Evolutionary conservation across 371 early-diverging fungal species (phyloP).

Genomic region (Batkoa obscura): DNA sequence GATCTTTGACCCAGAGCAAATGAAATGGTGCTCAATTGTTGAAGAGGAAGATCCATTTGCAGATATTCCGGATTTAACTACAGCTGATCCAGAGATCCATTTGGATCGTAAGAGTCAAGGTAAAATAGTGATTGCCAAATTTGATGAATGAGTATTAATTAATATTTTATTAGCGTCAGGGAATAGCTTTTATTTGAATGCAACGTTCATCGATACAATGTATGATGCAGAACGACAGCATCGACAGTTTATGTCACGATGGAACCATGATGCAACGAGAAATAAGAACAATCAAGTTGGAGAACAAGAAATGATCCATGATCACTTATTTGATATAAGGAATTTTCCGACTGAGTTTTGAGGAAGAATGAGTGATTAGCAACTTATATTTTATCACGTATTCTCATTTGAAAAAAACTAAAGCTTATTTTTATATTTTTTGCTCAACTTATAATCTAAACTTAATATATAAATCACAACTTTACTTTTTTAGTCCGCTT

Average conservation of each 20-base stretch:
- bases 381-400: no score
- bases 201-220: not conserved
- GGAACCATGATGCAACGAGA: not conserved
- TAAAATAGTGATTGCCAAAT: not conserved
- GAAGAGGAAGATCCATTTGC: constrained; percentile 3
- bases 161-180: not conserved
- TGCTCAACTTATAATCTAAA: no score
- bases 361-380: no score
- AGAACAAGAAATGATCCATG: no score
- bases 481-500: no score
- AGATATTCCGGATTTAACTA: constrained; percentile 1
- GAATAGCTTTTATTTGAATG: constrained; percentile 3
- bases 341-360: constrained; percentile 1
- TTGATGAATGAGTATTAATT: not conserved
- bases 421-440: no score
- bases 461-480: no score
- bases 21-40: not conserved
- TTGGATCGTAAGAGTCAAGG: not conserved
- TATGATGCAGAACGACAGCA: constrained; percentile 4
- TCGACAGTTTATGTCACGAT: constrained; percentile 3
- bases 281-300: not conserved
- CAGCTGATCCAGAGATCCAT: not conserved
- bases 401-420: no score
- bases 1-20: constrained; percentile 5
- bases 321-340: constrained; percentile 2